Base-by-base conservation (phyloP, 2,329 filamentous ascomycete species). In the Gliomastix tumulicola region DNA sequence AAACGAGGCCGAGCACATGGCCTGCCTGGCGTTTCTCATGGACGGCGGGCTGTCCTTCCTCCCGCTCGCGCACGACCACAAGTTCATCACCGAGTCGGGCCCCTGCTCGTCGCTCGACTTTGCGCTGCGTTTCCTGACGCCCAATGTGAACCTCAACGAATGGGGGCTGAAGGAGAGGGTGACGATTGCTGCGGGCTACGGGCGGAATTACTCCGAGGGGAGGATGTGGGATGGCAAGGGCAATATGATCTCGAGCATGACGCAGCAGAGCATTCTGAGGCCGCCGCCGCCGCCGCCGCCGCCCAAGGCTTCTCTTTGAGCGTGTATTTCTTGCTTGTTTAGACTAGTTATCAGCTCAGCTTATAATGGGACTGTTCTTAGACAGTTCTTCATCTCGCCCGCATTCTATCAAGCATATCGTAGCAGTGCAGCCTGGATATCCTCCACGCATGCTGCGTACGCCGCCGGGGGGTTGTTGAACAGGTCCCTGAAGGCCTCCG, bases 71-170 rank as follows among this genome's bases (percentile, higher is more conserved):
- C 66, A 68, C 35, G 57, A 50, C 35, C 55, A 65, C 9, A 45
- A 59, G 51, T 66, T 57, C 44, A 54, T 71, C 25, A 58, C 65
- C 3, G 66, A 73, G 25, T 55, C 55, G 0, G 57, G 44, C 7
- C 65, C 68, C 3, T 68, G 62, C 35, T 64, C 62, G 3, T 65
- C 58, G 9, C 45, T 74, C n/a, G 69, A 74, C 43, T 74, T 74
- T 47, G 61, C 71, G 4, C 39, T 74, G 38, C 53, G 69, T 1
- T 43, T 69, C 7, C 65, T 69, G 40, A 49, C 48, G 2, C 57
- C 53, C 1, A 54, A 58, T 0, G 38, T 67, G 1, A 54, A 68
- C 35, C 8, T 70, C 30, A 44, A 46, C 7, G 34, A 55, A 17
- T 74, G 69, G 68, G 54, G 62, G 46, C 37, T 73, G 25, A 51